A percentile compares a stretch with the other conserved stretches of the same genome.
Conservation (phyloP, 495 filamentous ascomycete genomes). For the Aspergillus diversus region DNA sequence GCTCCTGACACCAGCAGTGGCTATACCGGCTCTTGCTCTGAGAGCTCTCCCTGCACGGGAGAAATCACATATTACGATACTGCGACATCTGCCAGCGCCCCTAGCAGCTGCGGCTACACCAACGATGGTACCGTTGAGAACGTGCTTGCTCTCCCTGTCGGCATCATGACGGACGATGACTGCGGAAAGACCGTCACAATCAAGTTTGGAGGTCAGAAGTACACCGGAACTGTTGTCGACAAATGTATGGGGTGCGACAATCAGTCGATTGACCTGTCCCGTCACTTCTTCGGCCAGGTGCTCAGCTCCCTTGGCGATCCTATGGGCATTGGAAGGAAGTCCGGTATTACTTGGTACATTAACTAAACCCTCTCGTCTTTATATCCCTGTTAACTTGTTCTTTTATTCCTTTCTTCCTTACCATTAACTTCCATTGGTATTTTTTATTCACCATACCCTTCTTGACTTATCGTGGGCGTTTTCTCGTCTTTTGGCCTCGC, state of each 20-base stretch:
- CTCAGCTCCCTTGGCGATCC: slow-evolving; percentile 23
- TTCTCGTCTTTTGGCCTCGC: not conserved
- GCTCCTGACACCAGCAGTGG: slow-evolving; percentile 27
- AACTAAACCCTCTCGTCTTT: slow-evolving; percentile 23
- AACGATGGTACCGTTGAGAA: slow-evolving; percentile 46
- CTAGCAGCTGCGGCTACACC: slow-evolving; percentile 50
- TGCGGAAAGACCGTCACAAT: slow-evolving; percentile 72
- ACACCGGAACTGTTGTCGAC: slow-evolving; percentile 64
- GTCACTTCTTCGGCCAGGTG: slow-evolving; percentile 44
- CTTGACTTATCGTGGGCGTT: slow-evolving; percentile 4
- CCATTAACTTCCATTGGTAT: not conserved
- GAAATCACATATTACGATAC: slow-evolving; percentile 54
- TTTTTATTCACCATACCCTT: not conserved
- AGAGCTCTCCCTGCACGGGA: slow-evolving; percentile 41
- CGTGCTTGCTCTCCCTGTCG: slow-evolving; percentile 50
- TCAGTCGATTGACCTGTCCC: slow-evolving; percentile 50
- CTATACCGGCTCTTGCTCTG: slow-evolving; percentile 40
- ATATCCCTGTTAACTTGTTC: not conserved
- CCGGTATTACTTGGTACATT: slow-evolving; percentile 23
- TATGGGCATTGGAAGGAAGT: not conserved
- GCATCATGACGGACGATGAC: slow-evolving; percentile 61
- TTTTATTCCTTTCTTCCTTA: not conserved
- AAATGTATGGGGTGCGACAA: slow-evolving; percentile 72
- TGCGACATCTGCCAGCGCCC: slow-evolving; percentile 36
- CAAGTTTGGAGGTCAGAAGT: slow-evolving; percentile 56